A percentile compares a stretch with the other conserved stretches of the same genome.
phyloP scores from a whole-genome alignment of 1,139 yeast species.

The Hanseniaspora sp. region DNA sequence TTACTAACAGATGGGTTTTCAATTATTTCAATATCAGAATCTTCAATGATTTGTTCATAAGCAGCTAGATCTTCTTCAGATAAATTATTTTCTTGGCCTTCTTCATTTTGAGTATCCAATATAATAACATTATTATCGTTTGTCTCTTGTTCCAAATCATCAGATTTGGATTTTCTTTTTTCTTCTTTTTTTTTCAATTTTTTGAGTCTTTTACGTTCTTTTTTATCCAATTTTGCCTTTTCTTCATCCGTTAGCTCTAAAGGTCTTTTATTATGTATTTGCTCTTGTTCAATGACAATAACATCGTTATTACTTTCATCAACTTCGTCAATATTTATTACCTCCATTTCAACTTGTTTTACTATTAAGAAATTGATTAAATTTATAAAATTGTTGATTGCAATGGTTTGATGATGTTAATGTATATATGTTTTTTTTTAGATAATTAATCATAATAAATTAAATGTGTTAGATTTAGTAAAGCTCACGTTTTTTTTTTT shows the following conservation, averaged over 20 bases:
- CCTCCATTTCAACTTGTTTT: no score
- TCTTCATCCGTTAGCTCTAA: neutral
- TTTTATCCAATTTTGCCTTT: neutral
- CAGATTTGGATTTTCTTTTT: neutral
- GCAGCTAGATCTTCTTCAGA: slow-evolving; percentile 5
- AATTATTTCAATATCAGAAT: slow-evolving; percentile 15
- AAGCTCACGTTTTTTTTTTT: no score
- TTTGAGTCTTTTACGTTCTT: neutral
- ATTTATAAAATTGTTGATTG: no score
- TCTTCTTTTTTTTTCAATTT: neutral
- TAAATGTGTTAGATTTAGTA: no score
- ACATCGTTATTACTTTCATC: no score
- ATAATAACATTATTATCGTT: neutral
- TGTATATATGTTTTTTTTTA: no score
- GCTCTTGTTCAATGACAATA: neutral
- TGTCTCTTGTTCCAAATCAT: neutral
- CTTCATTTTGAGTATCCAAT: neutral
- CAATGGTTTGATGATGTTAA: no score
- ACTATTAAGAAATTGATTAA: no score
- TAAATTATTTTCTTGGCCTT: neutral
- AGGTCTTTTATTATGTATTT: neutral
- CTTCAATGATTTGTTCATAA: slow-evolving; percentile 19
- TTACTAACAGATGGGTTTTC: slow-evolving; percentile 12
- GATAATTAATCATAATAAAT: no score
- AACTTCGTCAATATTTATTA: no score